Base-by-base conservation (phyloP, 176 grass and related monocot genomes). In the Musa itinerans region DNA sequence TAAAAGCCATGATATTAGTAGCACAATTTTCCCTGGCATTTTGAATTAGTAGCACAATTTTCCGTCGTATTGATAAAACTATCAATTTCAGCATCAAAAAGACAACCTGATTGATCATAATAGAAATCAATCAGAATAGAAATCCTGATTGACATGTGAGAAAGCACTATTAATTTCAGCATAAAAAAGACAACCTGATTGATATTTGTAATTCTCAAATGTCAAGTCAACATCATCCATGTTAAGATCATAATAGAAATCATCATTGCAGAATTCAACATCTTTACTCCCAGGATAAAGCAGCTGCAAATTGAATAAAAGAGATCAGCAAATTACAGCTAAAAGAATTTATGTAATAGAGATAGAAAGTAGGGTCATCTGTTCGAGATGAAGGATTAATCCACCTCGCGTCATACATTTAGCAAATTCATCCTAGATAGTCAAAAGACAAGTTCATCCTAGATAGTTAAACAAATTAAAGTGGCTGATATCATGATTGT, bases 131-230 rank as follows among this genome's bases (percentile, higher is more conserved):
- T 24, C 24, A 24, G 24, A 24, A 24, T 24, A 24, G 24, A 24
- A 24, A 24, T 24, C 24, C 24, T 24, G 24, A 24, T 24, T 24
- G 24, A 24, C 24, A 24, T 24, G 24, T 24, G 24, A 24, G 24
- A 24, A 24, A 24, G 24, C 1, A 24, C 24, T 24, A 24, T 24
- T 24, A 24, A 24, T 24, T 24, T 24, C 24, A 24, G 24, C 24
- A 24, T 24, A 0, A 24, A 24, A 24, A 24, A 24, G 24, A 24
- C 24, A 24, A 24, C 24, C 24, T 14, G 77, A 72, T 64, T 89
- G 90, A 78, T 75, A 90, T 86, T 97, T 87, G 68, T 97, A 97
- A 80, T 93, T 93, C 85, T 93, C 86, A 1, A 93, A 93, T 70
- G 81, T 81, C 63, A 97, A 77, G 65, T 97, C 90, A 71, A 90